Percentiles rank a stretch among this genome's conserved stretches.
Conservation (phyloP, 1,284 basidiomycete species). For the Irpex sp. region DNA sequence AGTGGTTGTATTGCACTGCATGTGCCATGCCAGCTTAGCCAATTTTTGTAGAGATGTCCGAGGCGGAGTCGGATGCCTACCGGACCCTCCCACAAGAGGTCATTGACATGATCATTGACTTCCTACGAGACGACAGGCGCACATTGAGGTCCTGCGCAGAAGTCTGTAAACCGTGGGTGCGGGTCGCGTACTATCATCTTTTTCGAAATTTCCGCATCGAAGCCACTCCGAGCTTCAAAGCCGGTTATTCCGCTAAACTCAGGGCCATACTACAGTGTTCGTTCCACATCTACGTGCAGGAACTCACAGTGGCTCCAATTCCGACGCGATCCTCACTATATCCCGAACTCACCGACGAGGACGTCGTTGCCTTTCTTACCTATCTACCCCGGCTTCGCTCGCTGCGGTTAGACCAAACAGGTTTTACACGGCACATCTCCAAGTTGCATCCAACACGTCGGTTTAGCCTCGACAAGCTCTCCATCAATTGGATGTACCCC, state of each 20-base stretch:
- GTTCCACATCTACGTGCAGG: slow-evolving; percentile 3
- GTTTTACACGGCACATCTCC: slow-evolving; percentile 4
- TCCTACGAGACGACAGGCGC: slow-evolving; percentile 8
- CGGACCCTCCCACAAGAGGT: slow-evolving; percentile 9
- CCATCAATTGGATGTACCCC: slow-evolving; percentile 11
- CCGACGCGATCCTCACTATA: slow-evolving; percentile 4
- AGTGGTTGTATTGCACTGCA: not conserved
- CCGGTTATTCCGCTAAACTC: slow-evolving; percentile 7
- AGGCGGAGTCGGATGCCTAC: not conserved
- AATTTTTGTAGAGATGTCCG: not conserved
- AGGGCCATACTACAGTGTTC: not conserved
- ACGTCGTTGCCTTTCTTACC: slow-evolving; percentile 1
- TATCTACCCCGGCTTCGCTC: slow-evolving; percentile 4
- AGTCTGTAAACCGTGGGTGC: slow-evolving; percentile 9
- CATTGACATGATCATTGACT: slow-evolving; percentile 14
- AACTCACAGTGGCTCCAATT: slow-evolving; percentile 5
- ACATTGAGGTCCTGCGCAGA: slow-evolving; percentile 8
- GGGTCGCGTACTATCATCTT: slow-evolving; percentile 10
- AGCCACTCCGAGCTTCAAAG: slow-evolving; percentile 6
- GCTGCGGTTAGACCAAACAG: slow-evolving; percentile 10
- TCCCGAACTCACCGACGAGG: slow-evolving; percentile 9
- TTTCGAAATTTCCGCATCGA: slow-evolving; percentile 8
- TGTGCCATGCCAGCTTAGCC: not conserved
- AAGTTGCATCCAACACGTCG: not conserved
- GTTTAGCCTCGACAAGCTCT: slow-evolving; percentile 1